Evolutionary conservation across 495 filamentous ascomycete species (phyloP), one percentile per base, ranked within the genome.

Genomic region (Daldinia concentrica): DNA sequence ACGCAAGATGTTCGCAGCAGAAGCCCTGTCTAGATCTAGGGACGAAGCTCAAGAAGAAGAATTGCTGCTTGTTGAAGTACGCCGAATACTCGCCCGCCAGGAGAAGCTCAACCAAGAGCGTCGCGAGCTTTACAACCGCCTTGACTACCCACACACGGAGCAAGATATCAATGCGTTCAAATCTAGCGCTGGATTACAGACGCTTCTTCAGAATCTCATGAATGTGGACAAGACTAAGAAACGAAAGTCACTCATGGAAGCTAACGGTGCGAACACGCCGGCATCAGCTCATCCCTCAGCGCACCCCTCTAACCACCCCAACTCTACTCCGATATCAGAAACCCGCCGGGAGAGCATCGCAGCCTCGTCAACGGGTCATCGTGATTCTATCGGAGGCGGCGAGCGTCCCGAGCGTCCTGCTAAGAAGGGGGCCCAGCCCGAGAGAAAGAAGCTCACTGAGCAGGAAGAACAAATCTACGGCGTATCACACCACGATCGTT

Each of bases 1-100:
- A 24, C 91, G 95, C 60, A 98, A 98, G 79, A 86, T 92, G 56
- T 90, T 96, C 73, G 95, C 93, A 3, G 88, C 91, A 60, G 85
- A 89, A 19, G 88, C 94, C 30, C 84, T 98, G 73, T 84, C 87
- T 39, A 90, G 96, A 30, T 90, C 90, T n/a, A 88, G 88, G 36
- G 92, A 97, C 43, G 93, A 98, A 79, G 90, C 93, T 3, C 88
- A 91, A 62, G 95, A 99, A 73, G 95, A 99, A 79, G 92, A 95
- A 72, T 89, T 92, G 62, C 83, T 98, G 1, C 86, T 99, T 6
- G 84, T 91, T 52, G 95, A 99, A 76, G 87, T 99, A 34, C 93
- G 94, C 72, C 90, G 96, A 63, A 97, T 99, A 68, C 86, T 94
- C 39, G 87, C 88, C 67, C 89, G 91, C 64, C 91, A 95, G 64